Conservation (phyloP, 257 asterid species). For the Voacanga thouarsii region DNA sequence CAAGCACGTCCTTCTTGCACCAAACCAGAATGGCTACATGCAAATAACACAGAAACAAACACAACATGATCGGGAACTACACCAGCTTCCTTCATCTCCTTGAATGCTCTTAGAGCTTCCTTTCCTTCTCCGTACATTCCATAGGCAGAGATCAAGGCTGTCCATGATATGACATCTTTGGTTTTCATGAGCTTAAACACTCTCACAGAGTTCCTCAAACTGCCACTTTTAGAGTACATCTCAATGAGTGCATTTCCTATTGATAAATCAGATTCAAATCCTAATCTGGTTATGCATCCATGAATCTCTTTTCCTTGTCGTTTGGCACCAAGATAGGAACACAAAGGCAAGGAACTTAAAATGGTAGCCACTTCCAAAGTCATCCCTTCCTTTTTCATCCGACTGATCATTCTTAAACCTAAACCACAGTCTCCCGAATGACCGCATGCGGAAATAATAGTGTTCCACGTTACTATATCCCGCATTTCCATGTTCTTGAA, state of each 20-base stretch:
- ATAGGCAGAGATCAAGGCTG: constrained; percentile 63
- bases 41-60: constrained; percentile 61
- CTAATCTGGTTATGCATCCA: constrained; percentile 55
- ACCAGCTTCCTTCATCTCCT: constrained; percentile 51
- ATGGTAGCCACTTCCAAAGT: constrained; percentile 60
- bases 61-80: constrained; percentile 54
- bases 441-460: constrained; percentile 63
- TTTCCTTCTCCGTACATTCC: constrained; percentile 89
- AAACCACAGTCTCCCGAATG: constrained; percentile 39
- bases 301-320: constrained; percentile 85
- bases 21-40: constrained; percentile 86
- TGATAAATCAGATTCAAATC: constrained; percentile 47
- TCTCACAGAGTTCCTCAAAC: constrained; percentile 42
- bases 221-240: constrained; percentile 74
- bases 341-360: constrained; percentile 57
- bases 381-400: constrained; percentile 63
- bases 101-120: constrained; percentile 61
- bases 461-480: constrained; percentile 74
- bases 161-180: constrained; percentile 75
- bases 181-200: constrained; percentile 61
- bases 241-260: constrained; percentile 75
- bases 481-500: constrained; percentile 60
- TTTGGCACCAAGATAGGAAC: constrained; percentile 64
- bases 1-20: constrained; percentile 64
- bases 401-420: constrained; percentile 62